phyloP scores from a whole-genome alignment of 345 rosid species.

The Bruguiera parviflora region DNA sequence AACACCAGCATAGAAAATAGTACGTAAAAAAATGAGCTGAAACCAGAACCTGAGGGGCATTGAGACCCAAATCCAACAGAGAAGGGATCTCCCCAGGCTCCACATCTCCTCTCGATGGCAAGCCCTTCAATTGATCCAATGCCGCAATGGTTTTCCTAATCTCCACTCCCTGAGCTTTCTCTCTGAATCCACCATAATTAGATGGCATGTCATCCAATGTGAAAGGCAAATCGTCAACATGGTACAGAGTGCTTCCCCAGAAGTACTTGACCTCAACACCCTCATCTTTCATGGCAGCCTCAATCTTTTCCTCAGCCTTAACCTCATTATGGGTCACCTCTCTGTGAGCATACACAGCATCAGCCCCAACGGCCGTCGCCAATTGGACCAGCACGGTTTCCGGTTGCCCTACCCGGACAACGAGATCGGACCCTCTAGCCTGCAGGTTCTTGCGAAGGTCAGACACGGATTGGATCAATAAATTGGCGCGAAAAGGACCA shows the following conservation, averaged over 20 bases:
- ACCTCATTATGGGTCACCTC: conserved; percentile 89
- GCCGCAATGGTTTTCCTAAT: conserved; percentile 82
- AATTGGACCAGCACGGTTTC: conserved; percentile 73
- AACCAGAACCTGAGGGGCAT: conserved; percentile 59
- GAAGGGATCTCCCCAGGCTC: conserved; percentile 91
- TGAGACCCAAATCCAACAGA: conserved; percentile 79
- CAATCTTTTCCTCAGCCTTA: conserved; percentile 83
- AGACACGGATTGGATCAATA: conserved; percentile 80
- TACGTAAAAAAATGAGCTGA: background rate
- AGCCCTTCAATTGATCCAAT: conserved; percentile 75
- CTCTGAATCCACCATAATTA: conserved; percentile 71
- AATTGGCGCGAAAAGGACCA: conserved; percentile 81
- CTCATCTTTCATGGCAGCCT: conserved; percentile 81
- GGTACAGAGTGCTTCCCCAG: conserved; percentile 97
- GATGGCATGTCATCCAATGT: conserved; percentile 80
- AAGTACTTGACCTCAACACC: conserved; percentile 82
- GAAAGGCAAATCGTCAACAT: conserved; percentile 89
- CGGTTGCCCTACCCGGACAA: conserved; percentile 80
- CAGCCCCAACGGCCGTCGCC: conserved; percentile 89
- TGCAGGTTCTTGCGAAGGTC: conserved; percentile 88
- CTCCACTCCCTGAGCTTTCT: conserved; percentile 70
- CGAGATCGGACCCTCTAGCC: conserved; percentile 88
- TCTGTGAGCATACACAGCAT: conserved; percentile 79
- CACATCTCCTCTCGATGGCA: conserved; percentile 89
- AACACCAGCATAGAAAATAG: background rate